These are phyloP conservation scores for Leishmania amazonensis DNA, from an alignment of 208 protist genomes.

Conservation along the genomic window DNA sequence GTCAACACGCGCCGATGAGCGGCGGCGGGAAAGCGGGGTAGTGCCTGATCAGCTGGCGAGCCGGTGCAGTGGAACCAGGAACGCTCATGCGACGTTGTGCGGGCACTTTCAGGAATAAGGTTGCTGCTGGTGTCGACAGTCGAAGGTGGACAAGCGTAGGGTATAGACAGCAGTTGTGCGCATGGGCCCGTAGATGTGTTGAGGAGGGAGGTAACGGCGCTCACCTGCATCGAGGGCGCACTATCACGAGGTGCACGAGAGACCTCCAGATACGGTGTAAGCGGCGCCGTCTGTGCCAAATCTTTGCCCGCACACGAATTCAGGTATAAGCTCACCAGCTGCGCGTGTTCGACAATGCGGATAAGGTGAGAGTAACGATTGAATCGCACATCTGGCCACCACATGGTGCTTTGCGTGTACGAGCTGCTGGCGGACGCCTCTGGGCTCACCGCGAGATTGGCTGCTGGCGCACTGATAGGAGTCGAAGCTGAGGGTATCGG, in stretches of 20 bases:
- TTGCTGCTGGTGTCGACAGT: constrained; percentile 12
- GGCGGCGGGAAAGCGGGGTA: constrained; percentile 11
- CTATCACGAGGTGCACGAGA: constrained; percentile 8
- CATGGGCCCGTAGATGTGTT: constrained; percentile 46
- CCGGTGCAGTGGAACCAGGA: neutral
- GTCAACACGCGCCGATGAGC: constrained; percentile 12
- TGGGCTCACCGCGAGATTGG: constrained; percentile 1
- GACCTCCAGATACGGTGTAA: constrained; percentile 9
- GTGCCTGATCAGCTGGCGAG: constrained; percentile 16
- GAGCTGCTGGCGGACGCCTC: neutral
- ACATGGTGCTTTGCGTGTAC: constrained; percentile 37
- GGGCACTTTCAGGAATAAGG: constrained; percentile 7
- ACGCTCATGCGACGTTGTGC: constrained; percentile 12
- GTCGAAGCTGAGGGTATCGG: neutral
- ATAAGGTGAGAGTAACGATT: constrained; percentile 32
- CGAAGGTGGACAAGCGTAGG: constrained; percentile 29
- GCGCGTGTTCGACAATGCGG: constrained; percentile 50
- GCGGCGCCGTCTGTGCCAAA: neutral
- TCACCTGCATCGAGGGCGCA: constrained; percentile 27
- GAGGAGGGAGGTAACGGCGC: constrained; percentile 39
- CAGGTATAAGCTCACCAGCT: constrained; percentile 32
- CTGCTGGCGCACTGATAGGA: neutral
- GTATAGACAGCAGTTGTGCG: constrained; percentile 48
- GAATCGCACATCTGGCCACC: constrained; percentile 51
- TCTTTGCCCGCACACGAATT: constrained; percentile 9